Evolutionary conservation across 169 alveolate species (phyloP).

Genomic region (Perkinsus olseni): DNA sequence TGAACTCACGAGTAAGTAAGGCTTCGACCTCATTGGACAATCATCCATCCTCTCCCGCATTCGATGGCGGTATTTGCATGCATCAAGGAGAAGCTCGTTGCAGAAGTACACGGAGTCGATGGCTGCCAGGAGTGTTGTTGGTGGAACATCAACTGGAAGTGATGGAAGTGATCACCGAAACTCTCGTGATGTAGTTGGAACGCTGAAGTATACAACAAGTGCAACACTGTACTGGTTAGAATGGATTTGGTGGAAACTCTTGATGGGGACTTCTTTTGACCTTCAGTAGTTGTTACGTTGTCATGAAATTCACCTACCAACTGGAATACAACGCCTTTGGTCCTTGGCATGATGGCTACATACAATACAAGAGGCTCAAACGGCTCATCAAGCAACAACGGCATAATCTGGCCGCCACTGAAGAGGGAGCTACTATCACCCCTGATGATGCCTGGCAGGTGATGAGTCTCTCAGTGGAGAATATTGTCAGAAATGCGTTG

Average conservation of each 20-base stretch:
- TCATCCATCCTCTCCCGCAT: too few relatives aligned
- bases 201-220: too few relatives aligned
- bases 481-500: too few relatives aligned
- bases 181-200: too few relatives aligned
- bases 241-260: not conserved
- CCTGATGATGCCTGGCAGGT: not conserved
- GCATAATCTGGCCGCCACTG: not conserved
- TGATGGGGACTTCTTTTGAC: not conserved
- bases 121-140: too few relatives aligned
- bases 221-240: not conserved
- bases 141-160: too few relatives aligned
- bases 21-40: too few relatives aligned
- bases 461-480: not conserved
- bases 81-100: too few relatives aligned
- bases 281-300: not conserved
- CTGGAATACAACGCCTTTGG: not conserved
- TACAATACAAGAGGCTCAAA: not conserved
- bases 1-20: too few relatives aligned
- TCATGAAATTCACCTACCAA: not conserved
- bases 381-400: not conserved
- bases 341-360: not conserved
- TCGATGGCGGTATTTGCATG: too few relatives aligned
- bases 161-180: too few relatives aligned
- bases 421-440: not conserved
- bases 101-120: too few relatives aligned